Evolutionary conservation across 139 green algal genomes (phyloP).

Genomic region (Micractinium conductrix): DNA sequence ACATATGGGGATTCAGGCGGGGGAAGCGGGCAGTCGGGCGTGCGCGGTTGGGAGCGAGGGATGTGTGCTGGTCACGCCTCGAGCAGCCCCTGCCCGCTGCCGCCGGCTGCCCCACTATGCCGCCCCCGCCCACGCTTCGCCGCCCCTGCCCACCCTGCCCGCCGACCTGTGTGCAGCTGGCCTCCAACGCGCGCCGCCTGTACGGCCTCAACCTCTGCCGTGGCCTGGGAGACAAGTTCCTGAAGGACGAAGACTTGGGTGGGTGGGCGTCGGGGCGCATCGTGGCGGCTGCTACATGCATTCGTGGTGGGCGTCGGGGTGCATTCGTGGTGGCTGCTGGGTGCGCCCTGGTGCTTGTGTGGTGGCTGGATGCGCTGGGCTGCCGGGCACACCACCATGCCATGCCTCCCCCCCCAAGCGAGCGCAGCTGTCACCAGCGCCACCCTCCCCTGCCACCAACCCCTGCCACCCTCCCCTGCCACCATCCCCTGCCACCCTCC

Average conservation of each 20-base stretch:
- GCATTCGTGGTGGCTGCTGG: background rate
- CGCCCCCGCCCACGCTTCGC: background rate
- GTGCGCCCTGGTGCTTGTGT: background rate
- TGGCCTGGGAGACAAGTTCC: slow-evolving; percentile 76
- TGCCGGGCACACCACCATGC: slow-evolving; percentile 58
- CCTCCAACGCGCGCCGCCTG: slow-evolving; percentile 56
- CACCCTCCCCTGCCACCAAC: background rate
- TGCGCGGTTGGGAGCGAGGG: background rate
- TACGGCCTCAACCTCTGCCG: slow-evolving; percentile 84
- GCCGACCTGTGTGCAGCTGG: slow-evolving; percentile 29
- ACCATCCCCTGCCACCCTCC: background rate
- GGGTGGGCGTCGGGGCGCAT: background rate
- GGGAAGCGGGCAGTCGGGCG: background rate
- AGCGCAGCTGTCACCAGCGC: too few species aligned
- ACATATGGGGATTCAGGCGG: slow-evolving; percentile 47
- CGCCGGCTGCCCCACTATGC: background rate
- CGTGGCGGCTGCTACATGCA: background rate
- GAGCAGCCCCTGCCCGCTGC: too few species aligned
- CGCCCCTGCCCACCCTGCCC: too few species aligned
- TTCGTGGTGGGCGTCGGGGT: background rate
- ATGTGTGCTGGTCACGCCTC: background rate
- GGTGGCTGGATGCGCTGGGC: slow-evolving; percentile 21
- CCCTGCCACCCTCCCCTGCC: slow-evolving; percentile 43
- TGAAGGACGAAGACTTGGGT: slow-evolving; percentile 78
- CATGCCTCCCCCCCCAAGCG: background rate